Evolutionary conservation across 352 stramenopile species (phyloP).

Genomic region (Phytopythium vexans): DNA sequence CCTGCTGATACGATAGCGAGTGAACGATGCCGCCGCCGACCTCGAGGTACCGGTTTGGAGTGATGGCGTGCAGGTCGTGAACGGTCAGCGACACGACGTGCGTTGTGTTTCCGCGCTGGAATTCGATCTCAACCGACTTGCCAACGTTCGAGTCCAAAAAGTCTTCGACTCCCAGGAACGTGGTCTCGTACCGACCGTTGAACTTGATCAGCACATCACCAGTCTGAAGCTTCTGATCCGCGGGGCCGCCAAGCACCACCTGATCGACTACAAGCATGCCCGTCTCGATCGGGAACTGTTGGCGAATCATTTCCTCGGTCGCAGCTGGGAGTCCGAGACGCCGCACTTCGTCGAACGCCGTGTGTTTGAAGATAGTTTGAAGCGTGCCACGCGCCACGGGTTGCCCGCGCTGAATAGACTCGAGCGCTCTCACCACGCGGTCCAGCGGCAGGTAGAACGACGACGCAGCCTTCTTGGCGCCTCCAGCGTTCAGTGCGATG

Average conservation of each 20-base stretch:
- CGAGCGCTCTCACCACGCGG: constrained; percentile 77
- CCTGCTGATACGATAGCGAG: constrained; percentile 86
- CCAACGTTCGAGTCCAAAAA: constrained; percentile 72
- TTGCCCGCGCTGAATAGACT: constrained; percentile 52
- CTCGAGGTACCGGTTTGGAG: constrained; percentile 78
- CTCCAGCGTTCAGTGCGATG: constrained; percentile 90
- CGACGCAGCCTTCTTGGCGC: constrained; percentile 82
- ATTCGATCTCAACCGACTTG: constrained; percentile 55
- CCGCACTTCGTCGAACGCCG: constrained; percentile 87
- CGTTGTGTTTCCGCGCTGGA: constrained; percentile 71
- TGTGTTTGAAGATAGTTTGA: constrained; percentile 88
- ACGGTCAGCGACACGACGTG: constrained; percentile 41
- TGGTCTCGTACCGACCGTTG: constrained; percentile 64
- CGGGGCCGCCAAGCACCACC: constrained; percentile 78
- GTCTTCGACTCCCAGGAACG: constrained; percentile 83
- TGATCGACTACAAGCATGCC: constrained; percentile 90
- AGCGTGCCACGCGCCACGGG: constrained; percentile 73
- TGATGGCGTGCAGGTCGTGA: constrained; percentile 84
- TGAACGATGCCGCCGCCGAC: constrained; percentile 86
- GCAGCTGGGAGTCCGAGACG: constrained; percentile 68
- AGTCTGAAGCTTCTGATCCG: constrained; percentile 66
- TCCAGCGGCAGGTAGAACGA: constrained; percentile 91
- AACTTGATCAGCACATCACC: constrained; percentile 88
- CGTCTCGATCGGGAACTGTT: constrained; percentile 75
- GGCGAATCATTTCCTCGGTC: constrained; percentile 68